phyloP scores from a whole-genome alignment of 352 stramenopile genomes.

The Pythium sp. region DNA sequence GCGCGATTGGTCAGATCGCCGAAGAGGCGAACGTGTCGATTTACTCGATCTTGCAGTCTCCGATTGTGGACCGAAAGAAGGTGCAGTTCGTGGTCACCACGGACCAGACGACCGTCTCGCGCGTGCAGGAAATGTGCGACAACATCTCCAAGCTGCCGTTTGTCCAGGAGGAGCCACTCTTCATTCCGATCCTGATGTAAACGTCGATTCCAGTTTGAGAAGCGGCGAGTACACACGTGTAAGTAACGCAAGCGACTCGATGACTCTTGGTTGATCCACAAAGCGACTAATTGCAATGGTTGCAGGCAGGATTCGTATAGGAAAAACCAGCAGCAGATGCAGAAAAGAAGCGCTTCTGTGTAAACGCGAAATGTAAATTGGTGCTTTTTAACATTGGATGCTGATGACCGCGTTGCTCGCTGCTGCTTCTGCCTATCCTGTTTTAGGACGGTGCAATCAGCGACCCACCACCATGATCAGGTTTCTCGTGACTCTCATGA shows the following conservation, averaged over 20 bases:
- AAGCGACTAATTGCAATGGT: neutral
- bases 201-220: neutral
- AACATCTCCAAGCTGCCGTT: slow-evolving; percentile 89
- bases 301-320: neutral
- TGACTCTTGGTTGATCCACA: neutral
- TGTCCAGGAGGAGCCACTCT: slow-evolving; percentile 79
- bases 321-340: neutral
- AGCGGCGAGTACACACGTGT: neutral
- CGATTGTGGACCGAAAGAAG: slow-evolving; percentile 90
- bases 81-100: slow-evolving; percentile 97
- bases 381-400: neutral
- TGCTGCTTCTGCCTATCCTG: neutral
- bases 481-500: neutral
- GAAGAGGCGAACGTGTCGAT: slow-evolving; percentile 95
- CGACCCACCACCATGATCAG: neutral
- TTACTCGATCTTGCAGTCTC: slow-evolving; percentile 96
- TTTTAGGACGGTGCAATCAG: neutral
- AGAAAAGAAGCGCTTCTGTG: neutral
- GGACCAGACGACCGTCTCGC: slow-evolving; percentile 86
- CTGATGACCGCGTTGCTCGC: neutral
- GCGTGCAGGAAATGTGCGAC: slow-evolving; percentile 86
- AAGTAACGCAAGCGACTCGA: neutral
- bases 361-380: slow-evolving; percentile 7
- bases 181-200: slow-evolving; percentile 62
- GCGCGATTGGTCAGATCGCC: slow-evolving; percentile 91